These are phyloP conservation scores for Ceriops zippeliana DNA, from an alignment of 345 rosid species.

Conservation along the genomic window DNA sequence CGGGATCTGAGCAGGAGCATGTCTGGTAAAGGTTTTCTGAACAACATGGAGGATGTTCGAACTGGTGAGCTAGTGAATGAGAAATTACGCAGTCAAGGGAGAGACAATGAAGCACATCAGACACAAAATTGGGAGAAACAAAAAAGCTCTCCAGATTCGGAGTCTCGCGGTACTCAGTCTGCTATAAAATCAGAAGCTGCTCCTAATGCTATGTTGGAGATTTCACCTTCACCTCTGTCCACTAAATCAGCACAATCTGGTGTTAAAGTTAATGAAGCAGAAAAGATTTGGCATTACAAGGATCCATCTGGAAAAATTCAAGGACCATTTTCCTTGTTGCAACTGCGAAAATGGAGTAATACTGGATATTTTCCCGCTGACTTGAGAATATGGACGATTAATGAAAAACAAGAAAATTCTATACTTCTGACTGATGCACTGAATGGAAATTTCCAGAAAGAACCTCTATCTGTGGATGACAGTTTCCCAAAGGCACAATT, in stretches of 20 bases:
- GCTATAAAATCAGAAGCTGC: conserved; percentile 38
- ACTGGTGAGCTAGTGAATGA: conserved; percentile 50
- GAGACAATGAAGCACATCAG: conserved; percentile 55
- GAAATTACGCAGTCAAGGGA: conserved; percentile 48
- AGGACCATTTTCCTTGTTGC: conserved; percentile 93
- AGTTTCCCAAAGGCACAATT: conserved; percentile 37
- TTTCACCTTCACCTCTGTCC: conserved; percentile 34
- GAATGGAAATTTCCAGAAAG: conserved; percentile 63
- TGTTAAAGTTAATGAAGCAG: conserved; percentile 61
- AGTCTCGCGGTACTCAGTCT: conserved; percentile 36
- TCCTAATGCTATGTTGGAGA: conserved; percentile 43
- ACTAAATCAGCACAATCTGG: conserved; percentile 34
- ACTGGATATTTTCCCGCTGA: conserved; percentile 90
- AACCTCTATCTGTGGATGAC: conserved; percentile 33
- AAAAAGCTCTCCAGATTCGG: conserved; percentile 43
- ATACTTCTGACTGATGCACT: conserved; percentile 71
- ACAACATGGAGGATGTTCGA: conserved; percentile 59
- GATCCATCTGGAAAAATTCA: conserved; percentile 96
- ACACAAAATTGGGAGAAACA: conserved; percentile 54
- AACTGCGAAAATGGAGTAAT: conserved; percentile 91
- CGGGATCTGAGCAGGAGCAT: conserved; percentile 62
- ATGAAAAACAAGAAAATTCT: conserved; percentile 63
- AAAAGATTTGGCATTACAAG: conserved; percentile 87
- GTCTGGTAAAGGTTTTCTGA: conserved; percentile 54
- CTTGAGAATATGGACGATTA: conserved; percentile 73